Percentiles rank a stretch among this genome's conserved stretches.
These are phyloP conservation scores for Clavispora vitiphila DNA, from an alignment of 805 yeast species.

Conservation along the genomic window DNA sequence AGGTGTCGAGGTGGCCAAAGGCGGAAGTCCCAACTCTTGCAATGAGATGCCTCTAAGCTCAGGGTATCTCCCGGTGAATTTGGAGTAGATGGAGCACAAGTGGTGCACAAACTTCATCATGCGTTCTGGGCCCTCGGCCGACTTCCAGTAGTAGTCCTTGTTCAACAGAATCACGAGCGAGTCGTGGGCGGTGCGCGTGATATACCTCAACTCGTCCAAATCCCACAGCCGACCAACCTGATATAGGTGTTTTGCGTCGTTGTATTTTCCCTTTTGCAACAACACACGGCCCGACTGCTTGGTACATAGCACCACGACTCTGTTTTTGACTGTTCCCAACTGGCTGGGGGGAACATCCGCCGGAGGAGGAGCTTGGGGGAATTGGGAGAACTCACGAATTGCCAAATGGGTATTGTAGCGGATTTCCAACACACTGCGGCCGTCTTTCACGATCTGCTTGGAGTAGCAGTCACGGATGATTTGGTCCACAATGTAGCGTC, in stretches of 20 bases:
- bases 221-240: constrained; percentile 95
- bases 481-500: constrained; percentile 25
- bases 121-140: constrained; percentile 35
- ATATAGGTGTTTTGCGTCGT: constrained; percentile 56
- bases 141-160: constrained; percentile 76
- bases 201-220: constrained; percentile 56
- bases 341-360: constrained; percentile 37
- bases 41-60: constrained; percentile 26
- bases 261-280: constrained; percentile 82
- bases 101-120: constrained; percentile 29
- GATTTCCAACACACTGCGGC: constrained; percentile 13
- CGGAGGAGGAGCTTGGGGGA: constrained; percentile 68
- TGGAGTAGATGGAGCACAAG: constrained; percentile 28
- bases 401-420: constrained; percentile 73
- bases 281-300: constrained; percentile 64
- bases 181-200: constrained; percentile 50
- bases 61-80: constrained; percentile 36
- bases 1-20: constrained; percentile 2
- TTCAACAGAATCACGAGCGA: constrained; percentile 61
- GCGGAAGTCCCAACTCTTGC: constrained; percentile 32
- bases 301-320: constrained; percentile 58
- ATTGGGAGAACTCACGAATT: constrained; percentile 68
- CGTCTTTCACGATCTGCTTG: constrained; percentile 16
- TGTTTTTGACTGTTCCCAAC: constrained; percentile 43
- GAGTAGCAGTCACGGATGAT: constrained; percentile 36